Percentiles rank a stretch among this genome's conserved stretches.
Conservation (phyloP, 495 filamentous ascomycete genomes). For the Aspergillus bridgeri region DNA sequence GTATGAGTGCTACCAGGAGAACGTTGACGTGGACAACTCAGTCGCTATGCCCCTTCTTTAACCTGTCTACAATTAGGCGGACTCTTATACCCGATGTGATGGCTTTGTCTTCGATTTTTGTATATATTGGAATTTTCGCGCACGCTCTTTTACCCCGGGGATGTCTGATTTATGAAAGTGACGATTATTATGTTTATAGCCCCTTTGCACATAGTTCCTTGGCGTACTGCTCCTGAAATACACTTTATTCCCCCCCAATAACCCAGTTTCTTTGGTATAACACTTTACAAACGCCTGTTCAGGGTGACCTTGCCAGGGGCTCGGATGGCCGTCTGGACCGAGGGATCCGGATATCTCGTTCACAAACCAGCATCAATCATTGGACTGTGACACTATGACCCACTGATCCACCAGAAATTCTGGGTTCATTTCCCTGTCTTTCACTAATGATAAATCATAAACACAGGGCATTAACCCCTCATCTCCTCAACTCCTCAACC, state of each 20-base stretch:
- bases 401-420: no score
- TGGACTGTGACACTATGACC: no score
- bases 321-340: no score
- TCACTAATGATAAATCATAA: no score
- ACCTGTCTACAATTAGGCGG: background rate
- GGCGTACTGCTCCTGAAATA: no score
- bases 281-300: no score
- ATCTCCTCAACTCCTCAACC: no score
- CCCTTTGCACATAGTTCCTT: background rate
- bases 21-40: constrained; percentile 33
- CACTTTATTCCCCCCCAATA: background rate
- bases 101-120: background rate
- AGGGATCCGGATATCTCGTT: no score
- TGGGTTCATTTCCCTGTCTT: no score
- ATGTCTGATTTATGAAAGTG: background rate
- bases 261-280: background rate
- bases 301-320: no score
- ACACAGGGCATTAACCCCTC: no score
- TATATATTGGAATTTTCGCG: background rate
- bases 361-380: no score
- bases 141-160: background rate
- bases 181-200: background rate
- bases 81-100: background rate
- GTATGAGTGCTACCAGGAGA: constrained; percentile 25
- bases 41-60: constrained; percentile 27